Conservation (phyloP, 176 grass and related monocot genomes). For the Luzula sylvatica region DNA sequence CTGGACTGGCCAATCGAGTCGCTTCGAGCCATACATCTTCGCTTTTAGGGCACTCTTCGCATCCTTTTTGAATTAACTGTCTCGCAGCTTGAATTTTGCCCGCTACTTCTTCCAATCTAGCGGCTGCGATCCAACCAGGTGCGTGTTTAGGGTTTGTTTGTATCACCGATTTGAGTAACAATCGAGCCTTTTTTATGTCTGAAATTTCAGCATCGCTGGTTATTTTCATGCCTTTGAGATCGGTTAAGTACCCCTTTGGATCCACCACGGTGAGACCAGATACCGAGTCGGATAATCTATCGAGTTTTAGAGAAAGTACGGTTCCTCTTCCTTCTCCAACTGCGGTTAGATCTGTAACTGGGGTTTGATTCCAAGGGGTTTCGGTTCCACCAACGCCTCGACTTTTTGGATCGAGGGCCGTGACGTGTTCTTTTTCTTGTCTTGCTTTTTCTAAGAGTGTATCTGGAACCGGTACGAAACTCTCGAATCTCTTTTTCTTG, state of each 20-base stretch:
- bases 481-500: constrained; percentile 94
- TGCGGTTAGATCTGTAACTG: constrained; percentile 77
- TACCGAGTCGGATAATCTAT: constrained; percentile 77
- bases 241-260: constrained; percentile 87
- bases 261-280: constrained; percentile 85
- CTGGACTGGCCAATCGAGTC: constrained; percentile 72
- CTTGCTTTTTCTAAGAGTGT: constrained; percentile 90
- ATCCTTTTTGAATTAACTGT: constrained; percentile 73
- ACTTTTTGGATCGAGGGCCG: constrained; percentile 78
- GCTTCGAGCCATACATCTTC: constrained; percentile 95
- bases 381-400: constrained; percentile 56
- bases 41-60: constrained; percentile 89
- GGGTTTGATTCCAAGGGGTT: constrained; percentile 73
- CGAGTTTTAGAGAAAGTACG: constrained; percentile 79
- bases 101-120: constrained; percentile 82
- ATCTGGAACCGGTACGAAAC: constrained; percentile 72
- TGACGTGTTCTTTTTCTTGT: constrained; percentile 92
- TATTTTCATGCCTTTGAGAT: constrained; percentile 94
- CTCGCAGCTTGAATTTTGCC: constrained; percentile 69
- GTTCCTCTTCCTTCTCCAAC: constrained; percentile 89
- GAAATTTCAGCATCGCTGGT: constrained; percentile 94
- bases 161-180: constrained; percentile 75
- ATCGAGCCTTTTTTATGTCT: constrained; percentile 84
- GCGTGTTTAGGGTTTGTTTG: constrained; percentile 93
- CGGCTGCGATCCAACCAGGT: constrained; percentile 90